These are phyloP conservation scores for Tillandsia leiboldiana DNA, from an alignment of 176 grass and related monocot species.

Conservation along the genomic window DNA sequence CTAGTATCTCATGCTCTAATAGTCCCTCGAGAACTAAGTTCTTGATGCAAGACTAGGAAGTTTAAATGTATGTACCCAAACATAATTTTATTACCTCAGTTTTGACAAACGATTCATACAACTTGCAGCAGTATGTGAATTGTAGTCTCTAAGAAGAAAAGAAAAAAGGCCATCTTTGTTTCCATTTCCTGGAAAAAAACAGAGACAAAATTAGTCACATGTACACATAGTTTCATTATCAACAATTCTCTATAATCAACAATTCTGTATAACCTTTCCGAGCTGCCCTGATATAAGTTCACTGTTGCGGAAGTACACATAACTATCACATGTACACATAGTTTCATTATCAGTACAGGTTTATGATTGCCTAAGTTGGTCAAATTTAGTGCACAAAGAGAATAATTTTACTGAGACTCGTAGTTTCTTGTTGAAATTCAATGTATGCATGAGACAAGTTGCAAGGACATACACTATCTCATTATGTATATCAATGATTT, in stretches of 20 bases:
- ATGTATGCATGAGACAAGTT: no score
- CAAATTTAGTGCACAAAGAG: no score
- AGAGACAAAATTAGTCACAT: slow-evolving; percentile 14
- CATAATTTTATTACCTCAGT: slow-evolving; percentile 49
- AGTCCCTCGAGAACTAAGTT: slow-evolving; percentile 14
- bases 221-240: slow-evolving; percentile 19
- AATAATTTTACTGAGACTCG: no score
- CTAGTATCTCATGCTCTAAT: slow-evolving; percentile 92
- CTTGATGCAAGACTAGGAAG: not conserved
- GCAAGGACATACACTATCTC: no score
- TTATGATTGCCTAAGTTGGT: no score
- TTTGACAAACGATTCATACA: slow-evolving; percentile 98
- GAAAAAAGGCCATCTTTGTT: slow-evolving; percentile 83
- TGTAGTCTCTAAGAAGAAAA: slow-evolving; percentile 92
- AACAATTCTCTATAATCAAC: not conserved
- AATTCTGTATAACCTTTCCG: slow-evolving; percentile 56
- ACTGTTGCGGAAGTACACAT: slow-evolving; percentile 88
- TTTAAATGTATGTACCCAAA: not conserved
- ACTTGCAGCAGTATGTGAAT: slow-evolving; percentile 96
- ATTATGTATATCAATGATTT: no score
- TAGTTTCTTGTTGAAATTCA: no score
- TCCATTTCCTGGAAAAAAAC: slow-evolving; percentile 77
- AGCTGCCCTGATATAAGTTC: slow-evolving; percentile 85
- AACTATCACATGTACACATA: slow-evolving; percentile 88
- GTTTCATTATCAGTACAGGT: slow-evolving; percentile 44